Evolutionary conservation across 164 flowering plant genomes (phyloP), one percentile per base, ranked within the genome.

Genomic region (Chloranthus sessilifolius): DNA sequence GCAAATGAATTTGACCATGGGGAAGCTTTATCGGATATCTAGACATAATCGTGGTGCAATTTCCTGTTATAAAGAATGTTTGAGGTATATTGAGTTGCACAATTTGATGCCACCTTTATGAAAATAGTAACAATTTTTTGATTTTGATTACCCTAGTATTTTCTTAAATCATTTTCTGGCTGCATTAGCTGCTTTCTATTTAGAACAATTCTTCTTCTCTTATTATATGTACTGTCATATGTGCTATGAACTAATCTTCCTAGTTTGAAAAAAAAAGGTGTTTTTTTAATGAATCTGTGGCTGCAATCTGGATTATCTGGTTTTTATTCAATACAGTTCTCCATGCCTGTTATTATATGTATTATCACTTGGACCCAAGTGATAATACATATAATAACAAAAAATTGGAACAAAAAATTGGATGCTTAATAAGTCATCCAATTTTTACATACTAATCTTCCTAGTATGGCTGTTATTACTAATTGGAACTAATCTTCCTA

Each of bases 1-100:
- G 69, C 78, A 75, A 55, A 88, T 88, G 95, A 81, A 76, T 67
- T 62, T 92, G 27, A 57, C 81, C 52, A 72, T 88, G 87, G 99
- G 85, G 55, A 92, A 82, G 70, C 90, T 92, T 58, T 83, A 79
- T 65, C 75, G 94, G 30, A 65, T 67, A 64, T 65, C 88, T 48
- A 80, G 73, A 57, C 82, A 92, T 59, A 74, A 47, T 46, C 92
- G 95, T 56, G 66, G 85, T 34, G 84, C 98, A 43, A 61, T 75
- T 76, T 50, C 82, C 56, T 85, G 87, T 67, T 88, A 69, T 60
- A 88, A 81, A 66, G 99, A 92, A 45, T 86, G 95, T 61, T 62
- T 92, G 60, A 88, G 96, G 99, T 92, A 47, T 61, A 76, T 58
- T 16, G 22, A 1, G 22, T 22, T 43, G 6, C 31, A 16, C 12